Evolutionary conservation across 2,329 filamentous ascomycete genomes (phyloP), one percentile per base, ranked within the genome.

Genomic region (Colletotrichum eremochloae): DNA sequence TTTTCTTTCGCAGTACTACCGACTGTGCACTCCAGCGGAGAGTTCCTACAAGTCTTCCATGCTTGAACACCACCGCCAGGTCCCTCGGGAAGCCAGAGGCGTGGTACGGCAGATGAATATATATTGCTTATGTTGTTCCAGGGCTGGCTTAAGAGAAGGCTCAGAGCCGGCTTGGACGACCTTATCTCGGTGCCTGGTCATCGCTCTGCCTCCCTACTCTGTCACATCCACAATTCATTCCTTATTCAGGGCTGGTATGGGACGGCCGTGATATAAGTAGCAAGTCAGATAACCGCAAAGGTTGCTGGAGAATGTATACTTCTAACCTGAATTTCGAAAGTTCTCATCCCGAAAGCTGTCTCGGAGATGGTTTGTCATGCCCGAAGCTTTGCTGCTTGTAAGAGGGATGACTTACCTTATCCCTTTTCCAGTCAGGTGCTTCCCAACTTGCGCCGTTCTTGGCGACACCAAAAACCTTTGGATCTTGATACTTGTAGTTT

Each of bases 181-280:
- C 33, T 61, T 61, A 36, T 61, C 42, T 61, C 29, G 58, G 58
- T 48, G 58, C 42, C 58, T 61, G 58, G 11, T 31, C 14, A 5
- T 42, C 42, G 20, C 42, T 12, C 58, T 38, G 42, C 29, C 42
- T 29, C 42, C 58, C 12, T 48, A 31, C 18, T 18, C 31, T 2
- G 58, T 24, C 11, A 11, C 44, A 29, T 50, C 20, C 44, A 62
- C 24, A 62, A 24, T 31, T 50, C 14, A 12, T 46, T 12, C 15
- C 46, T 50, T 5, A 31, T 62, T 20, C 31, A 8, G 42, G n/a
- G 44, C 42, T 52, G 46, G 40, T 12, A 40, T 52, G 46, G 40
- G 7, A 40, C 20, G 20, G 33, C 33, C 18, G n/a, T 14, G 44
- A 5, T 52, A 15, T 29, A 14, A 15, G 11, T 52, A 9, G 24